Evolutionary conservation across 176 grass and related monocot species (phyloP).

Genomic region (Zoysia japonica): DNA sequence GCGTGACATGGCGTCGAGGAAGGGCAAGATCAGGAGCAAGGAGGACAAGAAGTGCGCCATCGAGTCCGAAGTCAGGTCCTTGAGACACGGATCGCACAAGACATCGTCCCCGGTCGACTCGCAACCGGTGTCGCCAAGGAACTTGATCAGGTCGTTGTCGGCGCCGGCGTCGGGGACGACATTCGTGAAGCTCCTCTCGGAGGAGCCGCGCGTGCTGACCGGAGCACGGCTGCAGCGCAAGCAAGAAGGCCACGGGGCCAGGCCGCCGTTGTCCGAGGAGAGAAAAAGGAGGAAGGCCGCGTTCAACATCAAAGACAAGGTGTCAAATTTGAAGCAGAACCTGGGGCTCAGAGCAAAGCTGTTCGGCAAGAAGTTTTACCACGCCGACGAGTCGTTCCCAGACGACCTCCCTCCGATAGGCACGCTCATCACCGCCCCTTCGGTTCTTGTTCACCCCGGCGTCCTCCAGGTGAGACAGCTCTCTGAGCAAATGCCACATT

Average conservation of each 20-base stretch:
- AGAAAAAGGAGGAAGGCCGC: conserved; percentile 75
- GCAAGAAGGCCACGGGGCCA: conserved; percentile 48
- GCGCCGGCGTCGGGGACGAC: conserved; percentile 79
- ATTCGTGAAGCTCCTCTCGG: conserved; percentile 78
- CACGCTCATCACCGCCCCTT: conserved; percentile 58
- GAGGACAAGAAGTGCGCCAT: conserved; percentile 56
- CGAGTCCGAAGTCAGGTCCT: conserved; percentile 48
- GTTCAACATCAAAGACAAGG: conserved; percentile 62
- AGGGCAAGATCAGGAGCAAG: conserved; percentile 54
- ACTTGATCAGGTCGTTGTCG: conserved; percentile 83
- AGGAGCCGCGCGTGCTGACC: conserved; percentile 58
- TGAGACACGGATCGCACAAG: conserved; percentile 44
- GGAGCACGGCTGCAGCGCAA: conserved; percentile 51
- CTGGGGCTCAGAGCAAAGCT: conserved; percentile 65
- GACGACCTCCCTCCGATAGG: conserved; percentile 63
- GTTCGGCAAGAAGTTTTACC: conserved; percentile 78
- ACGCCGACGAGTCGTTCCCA: conserved; percentile 48
- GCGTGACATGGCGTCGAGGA: conserved; percentile 35
- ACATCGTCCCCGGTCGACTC: conserved; percentile 15
- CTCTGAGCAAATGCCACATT: background rate
- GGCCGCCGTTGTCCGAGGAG: conserved; percentile 34
- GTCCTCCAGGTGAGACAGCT: conserved; percentile 63
- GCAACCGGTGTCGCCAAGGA: conserved; percentile 54
- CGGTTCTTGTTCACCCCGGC: conserved; percentile 66
- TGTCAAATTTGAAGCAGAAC: conserved; percentile 78